phyloP scores from a whole-genome alignment of 2,329 filamentous ascomycete genomes.

The Nakataea oryzae region DNA sequence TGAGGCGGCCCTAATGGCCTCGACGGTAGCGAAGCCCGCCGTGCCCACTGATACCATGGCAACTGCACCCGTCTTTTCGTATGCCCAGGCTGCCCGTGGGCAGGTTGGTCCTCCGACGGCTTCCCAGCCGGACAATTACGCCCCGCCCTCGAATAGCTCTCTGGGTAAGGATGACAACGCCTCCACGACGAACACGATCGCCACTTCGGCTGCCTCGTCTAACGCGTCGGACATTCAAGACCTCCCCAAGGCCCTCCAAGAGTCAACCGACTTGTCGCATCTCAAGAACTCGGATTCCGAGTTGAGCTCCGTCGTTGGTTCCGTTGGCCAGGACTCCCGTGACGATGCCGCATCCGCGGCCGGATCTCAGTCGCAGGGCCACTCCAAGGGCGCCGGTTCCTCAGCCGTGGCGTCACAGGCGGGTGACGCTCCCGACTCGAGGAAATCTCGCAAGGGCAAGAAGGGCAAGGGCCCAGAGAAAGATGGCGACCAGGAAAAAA shows the following conservation, averaged over 20 bases:
- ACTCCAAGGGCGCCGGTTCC: slow-evolving; percentile 34
- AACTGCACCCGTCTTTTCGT: slow-evolving; percentile 63
- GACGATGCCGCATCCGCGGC: slow-evolving; percentile 6
- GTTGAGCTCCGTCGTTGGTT: slow-evolving; percentile 13
- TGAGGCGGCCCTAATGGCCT: not conserved
- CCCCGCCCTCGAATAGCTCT: slow-evolving; percentile 20
- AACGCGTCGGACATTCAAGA: slow-evolving; percentile 22
- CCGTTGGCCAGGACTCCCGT: slow-evolving; percentile 13
- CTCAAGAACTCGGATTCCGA: slow-evolving; percentile 17
- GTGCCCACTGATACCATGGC: slow-evolving; percentile 30
- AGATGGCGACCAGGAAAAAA: slow-evolving; percentile 44
- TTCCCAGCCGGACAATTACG: slow-evolving; percentile 17
- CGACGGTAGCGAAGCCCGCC: not conserved
- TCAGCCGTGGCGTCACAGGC: slow-evolving; percentile 55
- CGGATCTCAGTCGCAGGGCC: slow-evolving; percentile 8
- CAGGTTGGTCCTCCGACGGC: slow-evolving; percentile 36
- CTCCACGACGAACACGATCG: slow-evolving; percentile 14
- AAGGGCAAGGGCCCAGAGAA: slow-evolving; percentile 41
- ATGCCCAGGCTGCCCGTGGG: slow-evolving; percentile 91
- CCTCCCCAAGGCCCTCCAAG: slow-evolving; percentile 12
- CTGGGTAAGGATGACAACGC: slow-evolving; percentile 22
- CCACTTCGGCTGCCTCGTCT: slow-evolving; percentile 23
- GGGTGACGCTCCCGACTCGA: slow-evolving; percentile 56
- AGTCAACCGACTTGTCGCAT: slow-evolving; percentile 11
- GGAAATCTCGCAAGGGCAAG: slow-evolving; percentile 54